Conservation (phyloP, 208 protist genomes). For the Trichomonas vaginalis region DNA sequence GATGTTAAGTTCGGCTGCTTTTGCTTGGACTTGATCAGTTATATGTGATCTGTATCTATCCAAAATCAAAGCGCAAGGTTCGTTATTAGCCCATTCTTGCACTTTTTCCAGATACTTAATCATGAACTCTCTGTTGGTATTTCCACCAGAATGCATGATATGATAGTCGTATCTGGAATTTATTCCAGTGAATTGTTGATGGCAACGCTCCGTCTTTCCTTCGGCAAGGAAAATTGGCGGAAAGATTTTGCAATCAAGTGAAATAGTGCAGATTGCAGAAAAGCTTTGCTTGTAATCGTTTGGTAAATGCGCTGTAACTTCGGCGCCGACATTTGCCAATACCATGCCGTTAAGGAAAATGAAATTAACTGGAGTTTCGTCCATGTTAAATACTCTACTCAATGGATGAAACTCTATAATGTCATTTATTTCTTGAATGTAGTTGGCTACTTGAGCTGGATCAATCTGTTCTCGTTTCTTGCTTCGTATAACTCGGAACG, state of each 20-base stretch:
- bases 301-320: neutral
- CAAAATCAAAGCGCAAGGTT: neutral
- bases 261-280: neutral
- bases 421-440: neutral
- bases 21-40: neutral
- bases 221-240: neutral
- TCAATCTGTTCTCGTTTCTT: neutral
- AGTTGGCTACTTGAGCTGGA: neutral
- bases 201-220: neutral
- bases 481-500: neutral
- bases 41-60: neutral
- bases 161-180: neutral
- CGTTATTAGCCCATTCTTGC: neutral
- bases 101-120: neutral
- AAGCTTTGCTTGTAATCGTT: neutral
- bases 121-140: neutral
- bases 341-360: neutral
- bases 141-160: neutral
- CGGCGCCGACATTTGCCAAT: neutral
- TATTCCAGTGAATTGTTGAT: neutral
- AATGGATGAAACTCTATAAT: too few species aligned
- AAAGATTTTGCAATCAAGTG: neutral
- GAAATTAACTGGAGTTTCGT: neutral
- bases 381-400: neutral
- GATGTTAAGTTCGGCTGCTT: neutral